Evolutionary conservation across 2,329 filamentous ascomycete species (phyloP), one percentile per base, ranked within the genome.

Genomic region (Fusarium dlaminii): DNA sequence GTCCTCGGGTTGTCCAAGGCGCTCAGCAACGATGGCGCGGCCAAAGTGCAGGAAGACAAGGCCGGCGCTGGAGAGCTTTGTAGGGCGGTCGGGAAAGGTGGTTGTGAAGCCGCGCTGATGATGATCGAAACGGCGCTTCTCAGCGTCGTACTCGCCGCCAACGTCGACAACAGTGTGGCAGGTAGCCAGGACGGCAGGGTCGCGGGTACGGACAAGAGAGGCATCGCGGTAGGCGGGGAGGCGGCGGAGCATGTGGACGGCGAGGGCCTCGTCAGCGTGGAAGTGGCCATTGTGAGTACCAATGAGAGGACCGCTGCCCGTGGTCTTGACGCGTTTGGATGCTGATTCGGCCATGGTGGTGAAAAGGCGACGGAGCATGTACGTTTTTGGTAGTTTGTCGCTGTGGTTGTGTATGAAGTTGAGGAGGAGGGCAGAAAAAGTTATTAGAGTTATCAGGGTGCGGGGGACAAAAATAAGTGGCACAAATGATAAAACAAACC

Each of bases 271-370:
- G 84, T 99, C 96, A 82, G 96, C 96, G 86, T 99, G 96, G 89
- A 99, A 99, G 87, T 98, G 95, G 77, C 96, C 96, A 85, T 93
- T 98, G 89, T 99, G 96, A 36, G 96, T 99, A 80, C 95, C 96
- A 81, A 98, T 97, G 77, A 91, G 84, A 74, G 92, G 76, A 49
- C 78, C 78, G 37, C 89, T 87, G 77, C 78, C 78, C 36, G 90
- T 87, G 77, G 92, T 94, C 89, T 97, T 98, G 82, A 97, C 85
- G 83, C 94, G 92, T 86, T 98, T 98, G 72, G 92, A 85, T 79
- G 91, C 89, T 81, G 86, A 89, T 87, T 94, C 90, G 79, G 91
- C 87, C 82, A 84, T 84, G 73, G 70, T 76, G 20, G 69, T 75
- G 39, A 80, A 27, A 66, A 80, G 52, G 66, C 81, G 81, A 49